Evolutionary conservation across 345 rosid species (phyloP).

Genomic region (Salix koriyanagi): DNA sequence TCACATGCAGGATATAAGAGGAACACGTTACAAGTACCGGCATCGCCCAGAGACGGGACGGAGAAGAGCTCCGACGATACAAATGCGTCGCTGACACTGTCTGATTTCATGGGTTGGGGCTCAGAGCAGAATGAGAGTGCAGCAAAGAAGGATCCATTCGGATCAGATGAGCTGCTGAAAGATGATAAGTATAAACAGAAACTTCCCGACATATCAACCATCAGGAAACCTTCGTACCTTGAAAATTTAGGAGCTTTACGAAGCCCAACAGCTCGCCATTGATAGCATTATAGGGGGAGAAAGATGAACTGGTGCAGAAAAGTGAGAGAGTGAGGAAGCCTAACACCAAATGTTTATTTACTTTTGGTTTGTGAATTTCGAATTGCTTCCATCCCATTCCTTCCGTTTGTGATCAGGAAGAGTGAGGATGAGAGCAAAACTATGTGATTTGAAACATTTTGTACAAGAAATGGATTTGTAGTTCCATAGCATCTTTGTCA

Average conservation of each 20-base stretch:
- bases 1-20: slow-evolving; percentile 34
- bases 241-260: slow-evolving; percentile 52
- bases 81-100: slow-evolving; percentile 41
- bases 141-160: slow-evolving; percentile 27
- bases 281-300: slow-evolving; percentile 2
- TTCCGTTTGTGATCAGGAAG: slow-evolving; percentile 25
- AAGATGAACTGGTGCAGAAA: slow-evolving; percentile 1
- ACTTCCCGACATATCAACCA: slow-evolving; percentile 35
- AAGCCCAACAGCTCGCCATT: slow-evolving; percentile 72
- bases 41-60: neutral
- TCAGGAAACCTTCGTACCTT: slow-evolving; percentile 59
- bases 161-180: slow-evolving; percentile 27
- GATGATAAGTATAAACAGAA: slow-evolving; percentile 41
- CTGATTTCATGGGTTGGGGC: slow-evolving; percentile 80
- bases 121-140: slow-evolving; percentile 36
- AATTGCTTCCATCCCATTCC: slow-evolving; percentile 7
- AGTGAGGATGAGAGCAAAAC: slow-evolving; percentile 1
- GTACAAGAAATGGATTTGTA: slow-evolving; percentile 12
- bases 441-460: slow-evolving; percentile 13
- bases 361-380: slow-evolving; percentile 1
- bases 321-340: slow-evolving; percentile 16
- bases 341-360: slow-evolving; percentile 5
- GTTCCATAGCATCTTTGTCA: slow-evolving; percentile 6
- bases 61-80: slow-evolving; percentile 19
- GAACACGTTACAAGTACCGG: slow-evolving; percentile 14